Evolutionary conservation across 208 protist species (phyloP).

Genomic region (Crithidia thermophila): DNA sequence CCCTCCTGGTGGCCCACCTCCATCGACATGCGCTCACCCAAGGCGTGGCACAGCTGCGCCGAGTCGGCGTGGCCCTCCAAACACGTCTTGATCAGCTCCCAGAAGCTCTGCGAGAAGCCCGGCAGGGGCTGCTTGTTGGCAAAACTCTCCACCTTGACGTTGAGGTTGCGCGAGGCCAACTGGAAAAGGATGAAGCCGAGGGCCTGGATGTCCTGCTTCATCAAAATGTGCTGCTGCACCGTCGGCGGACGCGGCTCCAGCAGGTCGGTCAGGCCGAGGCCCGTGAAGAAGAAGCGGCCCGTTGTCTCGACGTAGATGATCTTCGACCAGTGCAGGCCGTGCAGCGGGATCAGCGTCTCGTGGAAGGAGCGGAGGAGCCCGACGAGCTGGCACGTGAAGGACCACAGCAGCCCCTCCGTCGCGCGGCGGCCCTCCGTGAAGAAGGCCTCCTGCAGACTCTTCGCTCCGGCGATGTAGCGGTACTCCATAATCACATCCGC

Average conservation of each 20-base stretch:
- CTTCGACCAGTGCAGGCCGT: slow-evolving; percentile 84
- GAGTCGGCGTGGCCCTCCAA: slow-evolving; percentile 67
- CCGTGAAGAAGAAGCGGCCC: slow-evolving; percentile 85
- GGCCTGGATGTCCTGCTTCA: slow-evolving; percentile 81
- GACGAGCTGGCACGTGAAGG: slow-evolving; percentile 86
- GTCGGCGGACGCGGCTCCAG: slow-evolving; percentile 52
- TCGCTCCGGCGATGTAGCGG: slow-evolving; percentile 76
- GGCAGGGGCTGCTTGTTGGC: slow-evolving; percentile 58
- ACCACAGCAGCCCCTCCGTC: slow-evolving; percentile 88
- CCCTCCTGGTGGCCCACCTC: slow-evolving; percentile 87
- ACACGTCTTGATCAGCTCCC: slow-evolving; percentile 78
- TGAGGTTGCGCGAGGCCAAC: slow-evolving; percentile 71
- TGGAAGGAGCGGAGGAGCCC: slow-evolving; percentile 87
- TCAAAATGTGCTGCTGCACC: slow-evolving; percentile 39
- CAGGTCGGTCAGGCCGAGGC: slow-evolving; percentile 78
- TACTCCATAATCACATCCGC: slow-evolving; percentile 89
- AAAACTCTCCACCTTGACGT: slow-evolving; percentile 60
- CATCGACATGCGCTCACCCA: slow-evolving; percentile 89
- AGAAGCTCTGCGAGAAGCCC: slow-evolving; percentile 84
- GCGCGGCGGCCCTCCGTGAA: slow-evolving; percentile 58
- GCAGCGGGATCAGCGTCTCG: slow-evolving; percentile 72
- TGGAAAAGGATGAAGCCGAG: slow-evolving; percentile 85
- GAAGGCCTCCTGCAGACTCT: slow-evolving; percentile 82
- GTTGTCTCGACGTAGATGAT: slow-evolving; percentile 82
- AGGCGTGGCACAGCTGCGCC: slow-evolving; percentile 68